Evolutionary conservation across 1,284 basidiomycete species (phyloP).

Genomic region (Hemileccinum hortonii): DNA sequence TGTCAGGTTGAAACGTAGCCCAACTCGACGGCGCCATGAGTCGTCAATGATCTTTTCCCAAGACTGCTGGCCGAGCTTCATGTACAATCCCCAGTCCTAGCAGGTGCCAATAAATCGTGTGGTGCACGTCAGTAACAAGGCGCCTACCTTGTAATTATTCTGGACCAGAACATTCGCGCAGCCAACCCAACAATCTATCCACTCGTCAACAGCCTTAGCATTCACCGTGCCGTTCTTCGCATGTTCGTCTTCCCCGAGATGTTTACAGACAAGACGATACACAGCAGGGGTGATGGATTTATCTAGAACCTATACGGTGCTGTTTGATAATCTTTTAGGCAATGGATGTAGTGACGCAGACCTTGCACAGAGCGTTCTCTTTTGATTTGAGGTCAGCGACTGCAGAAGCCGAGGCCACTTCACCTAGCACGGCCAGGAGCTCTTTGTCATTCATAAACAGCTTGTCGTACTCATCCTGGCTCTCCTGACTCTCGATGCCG

Average conservation of each 20-base stretch:
- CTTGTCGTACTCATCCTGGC: constrained; percentile 69
- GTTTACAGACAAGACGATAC: constrained; percentile 60
- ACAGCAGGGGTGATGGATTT: constrained; percentile 56
- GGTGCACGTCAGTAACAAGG: constrained; percentile 11
- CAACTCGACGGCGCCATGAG: constrained; percentile 59
- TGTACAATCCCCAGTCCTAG: constrained; percentile 67
- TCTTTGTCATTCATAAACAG: constrained; percentile 60
- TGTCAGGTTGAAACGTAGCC: constrained; percentile 67
- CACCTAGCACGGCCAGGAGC: constrained; percentile 52
- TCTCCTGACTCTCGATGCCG: constrained; percentile 57
- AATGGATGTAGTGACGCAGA: constrained; percentile 21
- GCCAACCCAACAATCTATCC: constrained; percentile 79
- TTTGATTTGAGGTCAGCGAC: constrained; percentile 35
- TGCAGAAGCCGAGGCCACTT: constrained; percentile 26
- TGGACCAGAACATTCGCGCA: constrained; percentile 69
- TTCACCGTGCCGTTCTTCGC: constrained; percentile 32
- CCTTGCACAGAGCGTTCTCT: constrained; percentile 45
- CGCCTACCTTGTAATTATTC: constrained; percentile 50
- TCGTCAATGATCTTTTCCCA: constrained; percentile 60
- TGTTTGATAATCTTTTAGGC: not conserved
- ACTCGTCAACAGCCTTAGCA: constrained; percentile 42
- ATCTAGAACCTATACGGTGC: constrained; percentile 50
- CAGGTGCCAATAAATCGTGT: constrained; percentile 6
- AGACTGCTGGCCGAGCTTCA: constrained; percentile 56
- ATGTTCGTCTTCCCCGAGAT: constrained; percentile 39